Evolutionary conservation across 495 filamentous ascomycete species (phyloP).

Genomic region (Penicillium riverlandense): DNA sequence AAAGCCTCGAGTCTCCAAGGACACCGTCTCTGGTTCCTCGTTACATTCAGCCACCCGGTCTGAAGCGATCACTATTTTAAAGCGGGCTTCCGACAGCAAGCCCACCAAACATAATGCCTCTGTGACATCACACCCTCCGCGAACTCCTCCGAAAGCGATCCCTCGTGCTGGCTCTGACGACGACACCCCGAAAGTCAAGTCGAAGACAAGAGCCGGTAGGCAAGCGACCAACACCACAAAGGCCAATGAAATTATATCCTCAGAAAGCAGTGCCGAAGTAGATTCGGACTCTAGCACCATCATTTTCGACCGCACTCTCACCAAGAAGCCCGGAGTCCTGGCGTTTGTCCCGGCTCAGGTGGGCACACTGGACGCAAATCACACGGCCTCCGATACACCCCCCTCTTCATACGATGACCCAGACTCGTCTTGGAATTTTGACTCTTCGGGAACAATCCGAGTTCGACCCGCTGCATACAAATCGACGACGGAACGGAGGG

Average conservation of each 20-base stretch:
- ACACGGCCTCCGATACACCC: constrained; percentile 19
- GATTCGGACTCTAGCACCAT: constrained; percentile 28
- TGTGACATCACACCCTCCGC: constrained; percentile 2
- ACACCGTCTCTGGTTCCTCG: not conserved
- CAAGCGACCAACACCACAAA: constrained; percentile 1
- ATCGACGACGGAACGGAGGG: constrained; percentile 21
- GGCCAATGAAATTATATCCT: constrained; percentile 9
- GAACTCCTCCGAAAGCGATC: constrained; percentile 7
- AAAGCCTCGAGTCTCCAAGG: not conserved
- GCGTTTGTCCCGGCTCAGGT: constrained; percentile 28
- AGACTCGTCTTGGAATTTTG: constrained; percentile 13
- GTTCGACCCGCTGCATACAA: constrained; percentile 21
- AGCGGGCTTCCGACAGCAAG: not conserved
- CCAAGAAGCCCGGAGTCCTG: constrained; percentile 10
- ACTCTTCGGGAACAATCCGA: constrained; percentile 3
- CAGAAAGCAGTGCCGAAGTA: constrained; percentile 22
- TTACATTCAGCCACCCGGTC: not conserved
- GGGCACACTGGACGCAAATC: constrained; percentile 7
- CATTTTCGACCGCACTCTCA: constrained; percentile 25
- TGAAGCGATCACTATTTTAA: constrained; percentile 5
- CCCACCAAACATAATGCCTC: not conserved
- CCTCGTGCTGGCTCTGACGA: constrained; percentile 1
- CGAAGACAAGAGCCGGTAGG: not conserved
- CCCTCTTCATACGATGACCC: constrained; percentile 35
- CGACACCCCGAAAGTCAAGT: constrained; percentile 4